Evolutionary conservation across 768 basidiomycete species (phyloP).

Genomic region (Lactarius pseudohatsudake): DNA sequence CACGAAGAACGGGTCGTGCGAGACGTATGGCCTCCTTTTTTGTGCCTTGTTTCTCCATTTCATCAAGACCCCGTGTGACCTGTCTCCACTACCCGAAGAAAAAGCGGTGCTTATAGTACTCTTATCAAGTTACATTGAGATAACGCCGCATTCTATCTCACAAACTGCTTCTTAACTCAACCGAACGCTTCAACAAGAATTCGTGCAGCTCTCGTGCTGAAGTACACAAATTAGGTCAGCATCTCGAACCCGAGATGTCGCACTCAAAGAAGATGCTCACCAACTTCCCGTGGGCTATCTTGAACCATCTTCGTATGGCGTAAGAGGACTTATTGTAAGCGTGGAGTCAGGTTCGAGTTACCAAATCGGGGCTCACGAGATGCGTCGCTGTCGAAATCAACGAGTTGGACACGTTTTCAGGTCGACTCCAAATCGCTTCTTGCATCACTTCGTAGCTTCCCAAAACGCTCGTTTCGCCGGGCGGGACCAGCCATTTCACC

Average conservation of each 20-base stretch:
- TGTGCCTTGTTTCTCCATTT: neutral
- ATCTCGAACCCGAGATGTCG: neutral
- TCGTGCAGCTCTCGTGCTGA: conserved; percentile 26
- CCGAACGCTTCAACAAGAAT: conserved; percentile 13
- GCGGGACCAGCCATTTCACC: conserved; percentile 58
- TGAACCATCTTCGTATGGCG: conserved; percentile 18
- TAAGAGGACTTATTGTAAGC: neutral
- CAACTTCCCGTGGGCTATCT: conserved; percentile 27
- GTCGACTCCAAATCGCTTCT: conserved; percentile 37
- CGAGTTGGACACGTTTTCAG: conserved; percentile 38
- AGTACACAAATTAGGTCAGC: neutral
- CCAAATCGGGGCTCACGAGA: conserved; percentile 29
- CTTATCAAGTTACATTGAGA: neutral
- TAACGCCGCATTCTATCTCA: conserved; percentile 2
- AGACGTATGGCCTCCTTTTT: neutral
- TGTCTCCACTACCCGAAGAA: neutral
- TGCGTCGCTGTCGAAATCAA: conserved; percentile 36
- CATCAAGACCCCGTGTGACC: neutral
- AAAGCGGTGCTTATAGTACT: too few relatives aligned
- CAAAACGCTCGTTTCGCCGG: conserved; percentile 33
- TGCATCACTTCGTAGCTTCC: conserved; percentile 23
- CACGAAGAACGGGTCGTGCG: neutral
- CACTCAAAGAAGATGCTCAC: conserved; percentile 16
- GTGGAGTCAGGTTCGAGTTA: neutral
- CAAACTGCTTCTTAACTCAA: conserved; percentile 9